These are phyloP conservation scores for Quercus dentata DNA, from an alignment of 306 rosid species.

Conservation along the genomic window DNA sequence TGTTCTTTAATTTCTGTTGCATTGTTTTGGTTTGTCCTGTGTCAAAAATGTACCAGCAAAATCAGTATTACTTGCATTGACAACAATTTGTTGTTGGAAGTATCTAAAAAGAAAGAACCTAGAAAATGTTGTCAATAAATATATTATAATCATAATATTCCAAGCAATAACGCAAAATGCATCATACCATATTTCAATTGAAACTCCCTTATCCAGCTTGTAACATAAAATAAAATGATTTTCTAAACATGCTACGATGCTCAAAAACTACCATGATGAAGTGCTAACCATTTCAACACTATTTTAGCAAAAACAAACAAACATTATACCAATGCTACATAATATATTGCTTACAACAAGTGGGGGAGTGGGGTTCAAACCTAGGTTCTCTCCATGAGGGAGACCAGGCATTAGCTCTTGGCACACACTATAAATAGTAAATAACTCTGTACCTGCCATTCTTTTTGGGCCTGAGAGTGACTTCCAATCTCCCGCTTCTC, in stretches of 20 bases:
- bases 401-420: no score
- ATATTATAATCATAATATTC: background rate
- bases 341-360: background rate
- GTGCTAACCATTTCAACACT: background rate
- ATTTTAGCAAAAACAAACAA: background rate
- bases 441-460: conserved; percentile 55
- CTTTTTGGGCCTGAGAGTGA: conserved; percentile 40
- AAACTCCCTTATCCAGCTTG: background rate
- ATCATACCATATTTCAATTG: background rate
- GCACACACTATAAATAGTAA: background rate
- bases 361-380: no score
- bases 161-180: background rate
- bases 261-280: background rate
- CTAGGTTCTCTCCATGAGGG: no score
- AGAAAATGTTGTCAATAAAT: background rate
- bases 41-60: background rate
- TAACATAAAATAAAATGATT: background rate
- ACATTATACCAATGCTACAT: background rate
- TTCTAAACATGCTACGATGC: background rate
- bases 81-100: background rate
- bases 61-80: background rate
- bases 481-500: conserved; percentile 31
- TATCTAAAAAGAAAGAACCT: background rate
- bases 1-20: no score
- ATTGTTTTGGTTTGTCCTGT: no score